Base-by-base conservation (phyloP, 2,329 filamentous ascomycete species). In the Drechslerella coelobrocha region DNA sequence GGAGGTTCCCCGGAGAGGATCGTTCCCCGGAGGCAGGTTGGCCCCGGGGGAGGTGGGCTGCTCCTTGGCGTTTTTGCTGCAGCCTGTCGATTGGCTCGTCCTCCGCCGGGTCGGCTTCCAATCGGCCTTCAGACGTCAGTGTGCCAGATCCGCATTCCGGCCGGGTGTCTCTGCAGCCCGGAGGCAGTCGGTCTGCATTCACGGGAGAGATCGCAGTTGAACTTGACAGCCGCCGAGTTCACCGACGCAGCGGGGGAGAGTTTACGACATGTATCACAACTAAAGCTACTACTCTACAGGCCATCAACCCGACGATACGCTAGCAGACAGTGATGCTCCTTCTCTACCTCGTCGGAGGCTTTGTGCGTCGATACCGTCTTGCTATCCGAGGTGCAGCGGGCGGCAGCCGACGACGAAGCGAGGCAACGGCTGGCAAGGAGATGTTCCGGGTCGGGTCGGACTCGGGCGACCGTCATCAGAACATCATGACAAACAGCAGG, bases 241-340 rank as follows among this genome's bases (percentile, higher is more conserved):
- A n/a, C 17, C 34, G 34, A 39, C 34, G 2, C 34, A n/a, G 34
- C 34, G 17, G 29, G 29, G 34, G 12, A 2, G 12, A 14, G 12
- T 14, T n/a, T 14, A n/a, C 34, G 17, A 14, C 34, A 39, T 14
- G 12, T 4, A 39, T 39, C 34, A 39, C 34, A n/a, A 39, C 12
- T 39, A 39, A 39, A 39, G n/a, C 34, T 39, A 39, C 34, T 39
- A 39, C 34, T 10, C 34, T 39, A 39, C 34, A 39, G 34, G 34
- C 12, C 34, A 10, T 6, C 34, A 39, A n/a, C 4, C 34, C 4
- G 34, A 39, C 12, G 12, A 3, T 14, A n/a, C 34, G 17, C 12
- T n/a, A n/a, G 34, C 34, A 39, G 34, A n/a, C 34, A 39, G 12
- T 39, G 34, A 10, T 5, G 12, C 12, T 14, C 34, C 17, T 14